Evolutionary conservation across 164 flowering plant genomes (phyloP), one percentile per base, ranked within the genome.

Genomic region (Tetrastigma voinierianum): DNA sequence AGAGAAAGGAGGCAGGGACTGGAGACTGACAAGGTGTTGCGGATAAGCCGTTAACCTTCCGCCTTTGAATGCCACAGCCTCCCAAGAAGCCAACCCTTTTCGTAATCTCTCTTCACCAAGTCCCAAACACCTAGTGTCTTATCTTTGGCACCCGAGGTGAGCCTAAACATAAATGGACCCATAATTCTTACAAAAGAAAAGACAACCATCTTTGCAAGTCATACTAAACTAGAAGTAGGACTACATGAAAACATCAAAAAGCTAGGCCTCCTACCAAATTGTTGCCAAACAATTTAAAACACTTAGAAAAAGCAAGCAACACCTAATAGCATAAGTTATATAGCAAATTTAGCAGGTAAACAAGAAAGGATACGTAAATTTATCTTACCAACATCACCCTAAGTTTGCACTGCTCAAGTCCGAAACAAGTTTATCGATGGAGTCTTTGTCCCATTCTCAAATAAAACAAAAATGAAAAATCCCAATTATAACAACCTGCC

Each of bases 401-500:
- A 95, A 67, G 46, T 72, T 78, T 59, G 88, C 96, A 71, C 70
- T 77, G 76, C 92, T 95, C 74, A 95, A 79, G 80, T 95, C 97
- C 20, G 97, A 72, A 68, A 95, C 89, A 74, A 95, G 99, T 85
- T 92, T 90, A 68, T 71, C 80, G 60, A 92, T 90, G 52, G 93
- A 85, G 25, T 90, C 99, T 67, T 86, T 95, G 51, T 95, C 87
- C 44, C 99, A 98, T 78, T 95, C 92, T 97, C 92, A 60, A 25
- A 70, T 45, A 66, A n/a, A 59, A 63, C 9, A 63, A 61, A 18
- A 53, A 59, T 6, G 53, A 59, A 49, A 47, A 21, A 70, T 25
- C 43, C 48, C 45, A 46, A 14, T 23, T 47, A n/a, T 9, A 49
- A 56, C 4, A n/a, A 61, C 51, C n/a, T 57, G 46, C 17, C 0